Evolutionary conservation across 768 basidiomycete species (phyloP).

Genomic region (Chalciporus chontae): DNA sequence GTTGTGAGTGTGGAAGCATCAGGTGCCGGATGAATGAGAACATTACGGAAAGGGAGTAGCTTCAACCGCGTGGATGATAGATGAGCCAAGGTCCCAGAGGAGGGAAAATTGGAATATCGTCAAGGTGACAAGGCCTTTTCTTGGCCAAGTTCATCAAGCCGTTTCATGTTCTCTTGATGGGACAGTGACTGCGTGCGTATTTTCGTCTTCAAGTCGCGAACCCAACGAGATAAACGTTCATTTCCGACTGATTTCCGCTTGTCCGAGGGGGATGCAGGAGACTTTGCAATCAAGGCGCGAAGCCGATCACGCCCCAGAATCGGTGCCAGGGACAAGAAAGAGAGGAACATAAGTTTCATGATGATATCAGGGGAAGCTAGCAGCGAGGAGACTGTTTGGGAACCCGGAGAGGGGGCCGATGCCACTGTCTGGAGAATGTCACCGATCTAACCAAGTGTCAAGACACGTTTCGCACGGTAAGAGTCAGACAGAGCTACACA

Average conservation of each 20-base stretch:
- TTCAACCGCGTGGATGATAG: slow-evolving; percentile 14
- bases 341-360: slow-evolving; percentile 77
- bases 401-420: slow-evolving; percentile 61
- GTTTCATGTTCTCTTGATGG: slow-evolving; percentile 43
- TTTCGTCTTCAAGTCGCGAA: slow-evolving; percentile 65
- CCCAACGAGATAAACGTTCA: slow-evolving; percentile 49
- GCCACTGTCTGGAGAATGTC: slow-evolving; percentile 85
- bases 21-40: slow-evolving; percentile 18
- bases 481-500: slow-evolving; percentile 33
- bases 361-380: slow-evolving; percentile 81
- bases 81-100: slow-evolving; percentile 21
- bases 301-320: slow-evolving; percentile 73
- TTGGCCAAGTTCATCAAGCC: slow-evolving; percentile 48
- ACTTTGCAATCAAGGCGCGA: slow-evolving; percentile 48
- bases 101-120: slow-evolving; percentile 15
- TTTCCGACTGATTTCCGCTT: slow-evolving; percentile 19
- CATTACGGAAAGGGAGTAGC: slow-evolving; percentile 13
- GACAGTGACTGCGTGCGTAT: slow-evolving; percentile 54
- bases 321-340: slow-evolving; percentile 82
- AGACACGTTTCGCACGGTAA: slow-evolving; percentile 14
- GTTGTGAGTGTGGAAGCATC: slow-evolving; percentile 17
- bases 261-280: slow-evolving; percentile 20
- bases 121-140: slow-evolving; percentile 45
- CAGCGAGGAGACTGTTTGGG: slow-evolving; percentile 82
- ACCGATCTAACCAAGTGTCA: slow-evolving; percentile 55